phyloP scores from a whole-genome alignment of 768 basidiomycete species.

The Lactarius quietus region DNA sequence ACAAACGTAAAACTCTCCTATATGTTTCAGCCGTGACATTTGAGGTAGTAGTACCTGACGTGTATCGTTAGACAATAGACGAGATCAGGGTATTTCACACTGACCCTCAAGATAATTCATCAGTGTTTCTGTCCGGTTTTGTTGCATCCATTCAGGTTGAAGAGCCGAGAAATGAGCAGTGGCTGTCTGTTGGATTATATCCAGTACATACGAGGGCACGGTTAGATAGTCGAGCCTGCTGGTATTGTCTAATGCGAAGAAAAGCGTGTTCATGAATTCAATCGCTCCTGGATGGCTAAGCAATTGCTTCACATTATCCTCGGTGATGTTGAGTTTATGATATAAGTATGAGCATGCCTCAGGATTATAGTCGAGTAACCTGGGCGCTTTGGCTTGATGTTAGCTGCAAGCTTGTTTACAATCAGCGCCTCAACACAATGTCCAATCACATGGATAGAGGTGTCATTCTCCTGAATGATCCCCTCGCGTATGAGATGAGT shows the following conservation, averaged over 20 bases:
- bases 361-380: too few relatives aligned
- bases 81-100: background rate
- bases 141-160: background rate
- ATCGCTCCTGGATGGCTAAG: background rate
- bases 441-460: too few relatives aligned
- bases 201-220: background rate
- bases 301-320: background rate
- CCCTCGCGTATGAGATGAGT: too few relatives aligned
- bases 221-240: rapidly evolving
- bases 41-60: background rate
- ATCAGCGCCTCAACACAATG: too few relatives aligned
- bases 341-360: too few relatives aligned
- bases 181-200: background rate
- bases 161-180: rapidly evolving
- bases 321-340: too few relatives aligned
- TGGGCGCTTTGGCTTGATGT: too few relatives aligned
- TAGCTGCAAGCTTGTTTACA: too few relatives aligned
- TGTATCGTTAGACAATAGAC: background rate
- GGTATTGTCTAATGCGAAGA: background rate
- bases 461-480: too few relatives aligned
- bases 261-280: background rate
- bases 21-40: background rate
- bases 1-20: background rate
- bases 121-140: background rate
- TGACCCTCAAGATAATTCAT: background rate